Conservation (phyloP, 2,329 filamentous ascomycete genomes). For the Cadophora malorum region DNA sequence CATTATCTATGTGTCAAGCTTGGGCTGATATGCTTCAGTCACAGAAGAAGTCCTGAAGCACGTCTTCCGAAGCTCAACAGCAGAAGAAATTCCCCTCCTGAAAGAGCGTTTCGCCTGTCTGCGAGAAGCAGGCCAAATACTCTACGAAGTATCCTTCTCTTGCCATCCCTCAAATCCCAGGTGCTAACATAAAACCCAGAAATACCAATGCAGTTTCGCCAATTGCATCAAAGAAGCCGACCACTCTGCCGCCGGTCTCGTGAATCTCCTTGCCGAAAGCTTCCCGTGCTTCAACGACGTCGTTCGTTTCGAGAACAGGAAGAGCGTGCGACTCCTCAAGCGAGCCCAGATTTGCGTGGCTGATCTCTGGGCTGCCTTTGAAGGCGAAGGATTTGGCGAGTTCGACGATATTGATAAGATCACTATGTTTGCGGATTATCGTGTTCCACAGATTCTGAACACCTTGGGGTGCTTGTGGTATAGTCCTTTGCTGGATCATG, state of each 20-base stretch:
- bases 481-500: constrained; percentile 77
- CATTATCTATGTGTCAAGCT: neutral
- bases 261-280: constrained; percentile 82
- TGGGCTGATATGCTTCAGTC: constrained; percentile 10
- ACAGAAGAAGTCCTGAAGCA: constrained; percentile 74
- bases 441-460: constrained; percentile 91
- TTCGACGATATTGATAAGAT: constrained; percentile 94
- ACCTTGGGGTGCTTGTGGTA: constrained; percentile 83
- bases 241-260: constrained; percentile 80
- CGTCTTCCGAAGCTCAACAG: constrained; percentile 85
- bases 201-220: constrained; percentile 76
- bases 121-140: constrained; percentile 79
- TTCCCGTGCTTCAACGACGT: constrained; percentile 90
- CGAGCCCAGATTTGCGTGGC: constrained; percentile 95
- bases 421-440: constrained; percentile 99
- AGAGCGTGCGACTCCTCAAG: constrained; percentile 83
- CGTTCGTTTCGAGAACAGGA: constrained; percentile 73
- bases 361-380: constrained; percentile 95
- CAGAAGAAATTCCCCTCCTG: constrained; percentile 86
- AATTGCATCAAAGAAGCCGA: constrained; percentile 77
- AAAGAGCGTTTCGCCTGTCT: constrained; percentile 79
- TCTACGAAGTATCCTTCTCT: constrained; percentile 68
- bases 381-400: constrained; percentile 76
- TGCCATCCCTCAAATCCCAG: neutral
- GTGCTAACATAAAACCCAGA: constrained; percentile 52